A percentile compares a stretch with the other conserved stretches of the same genome.
Evolutionary conservation across 345 rosid species (phyloP).

Genomic region (Acer negundo): DNA sequence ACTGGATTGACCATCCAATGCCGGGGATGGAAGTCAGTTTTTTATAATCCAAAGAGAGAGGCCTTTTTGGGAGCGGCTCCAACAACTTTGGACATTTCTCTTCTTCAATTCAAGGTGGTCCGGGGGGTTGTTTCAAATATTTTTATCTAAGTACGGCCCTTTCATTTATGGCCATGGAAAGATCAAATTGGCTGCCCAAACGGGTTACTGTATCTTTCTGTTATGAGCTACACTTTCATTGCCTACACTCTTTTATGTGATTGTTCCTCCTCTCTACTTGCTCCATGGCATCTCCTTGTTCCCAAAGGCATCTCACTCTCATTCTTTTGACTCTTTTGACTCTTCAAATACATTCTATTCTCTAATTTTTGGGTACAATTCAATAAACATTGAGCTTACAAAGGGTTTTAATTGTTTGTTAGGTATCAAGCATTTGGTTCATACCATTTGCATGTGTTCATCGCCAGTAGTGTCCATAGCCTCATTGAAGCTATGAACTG

Average conservation of each 20-base stretch:
- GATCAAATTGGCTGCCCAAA: constrained; percentile 27
- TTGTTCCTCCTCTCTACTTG: constrained; percentile 32
- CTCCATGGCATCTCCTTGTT: constrained; percentile 34
- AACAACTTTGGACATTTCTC: constrained; percentile 27
- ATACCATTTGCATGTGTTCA: constrained; percentile 23
- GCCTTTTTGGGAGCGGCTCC: constrained; percentile 43
- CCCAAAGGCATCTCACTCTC: constrained; percentile 26
- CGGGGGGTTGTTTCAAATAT: constrained; percentile 44
- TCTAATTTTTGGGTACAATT: too few species aligned
- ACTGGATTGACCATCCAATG: constrained; percentile 42
- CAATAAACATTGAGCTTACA: too few species aligned
- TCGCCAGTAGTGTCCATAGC: constrained; percentile 15
- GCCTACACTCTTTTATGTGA: constrained; percentile 30
- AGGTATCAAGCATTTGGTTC: constrained; percentile 28
- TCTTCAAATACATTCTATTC: too few species aligned
- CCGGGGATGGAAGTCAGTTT: constrained; percentile 45
- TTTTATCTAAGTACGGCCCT: constrained; percentile 41
- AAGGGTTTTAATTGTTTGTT: background rate
- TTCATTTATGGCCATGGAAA: constrained; percentile 30
- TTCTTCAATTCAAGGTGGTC: constrained; percentile 46
- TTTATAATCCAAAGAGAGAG: constrained; percentile 26
- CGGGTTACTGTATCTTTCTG: constrained; percentile 33
- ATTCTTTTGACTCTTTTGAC: too few species aligned
- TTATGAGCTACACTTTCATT: constrained; percentile 39
- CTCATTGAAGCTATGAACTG: constrained; percentile 12